phyloP scores from a whole-genome alignment of 495 filamentous ascomycete genomes.

The Daldinia bambusicola region DNA sequence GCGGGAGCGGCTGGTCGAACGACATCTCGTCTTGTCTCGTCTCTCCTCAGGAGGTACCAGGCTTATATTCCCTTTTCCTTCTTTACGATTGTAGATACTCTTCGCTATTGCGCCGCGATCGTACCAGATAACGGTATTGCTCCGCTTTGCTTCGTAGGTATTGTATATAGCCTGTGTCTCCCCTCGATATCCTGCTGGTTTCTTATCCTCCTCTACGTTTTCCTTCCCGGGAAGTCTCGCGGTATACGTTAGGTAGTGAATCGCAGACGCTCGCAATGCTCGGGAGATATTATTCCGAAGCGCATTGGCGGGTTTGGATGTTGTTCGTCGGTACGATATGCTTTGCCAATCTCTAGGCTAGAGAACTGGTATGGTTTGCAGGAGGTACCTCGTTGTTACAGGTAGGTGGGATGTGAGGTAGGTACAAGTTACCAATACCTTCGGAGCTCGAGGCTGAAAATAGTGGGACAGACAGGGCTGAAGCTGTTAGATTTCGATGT shows the following conservation, averaged over 20 bases:
- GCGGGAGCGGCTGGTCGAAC: constrained; percentile 75
- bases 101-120: background rate
- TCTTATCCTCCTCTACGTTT: background rate
- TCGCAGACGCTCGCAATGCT: background rate
- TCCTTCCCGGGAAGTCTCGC: background rate
- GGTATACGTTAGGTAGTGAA: background rate
- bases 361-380: background rate
- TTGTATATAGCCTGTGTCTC: too few species aligned
- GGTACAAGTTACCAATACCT: background rate
- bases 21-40: constrained; percentile 56
- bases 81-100: too few species aligned
- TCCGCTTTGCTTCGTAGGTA: too few species aligned
- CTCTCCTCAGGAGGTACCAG: background rate
- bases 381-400: background rate
- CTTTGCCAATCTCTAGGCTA: background rate
- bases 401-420: background rate
- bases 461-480: constrained; percentile 29
- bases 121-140: too few species aligned
- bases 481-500: constrained; percentile 2
- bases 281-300: constrained; percentile 6
- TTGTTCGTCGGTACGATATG: background rate
- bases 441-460: constrained; percentile 31
- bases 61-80: too few species aligned
- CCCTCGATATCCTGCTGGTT: too few species aligned
- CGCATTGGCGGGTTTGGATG: constrained; percentile 7